Evolutionary conservation across 164 flowering plant genomes (phyloP).

Genomic region (Cinnamomum chago): DNA sequence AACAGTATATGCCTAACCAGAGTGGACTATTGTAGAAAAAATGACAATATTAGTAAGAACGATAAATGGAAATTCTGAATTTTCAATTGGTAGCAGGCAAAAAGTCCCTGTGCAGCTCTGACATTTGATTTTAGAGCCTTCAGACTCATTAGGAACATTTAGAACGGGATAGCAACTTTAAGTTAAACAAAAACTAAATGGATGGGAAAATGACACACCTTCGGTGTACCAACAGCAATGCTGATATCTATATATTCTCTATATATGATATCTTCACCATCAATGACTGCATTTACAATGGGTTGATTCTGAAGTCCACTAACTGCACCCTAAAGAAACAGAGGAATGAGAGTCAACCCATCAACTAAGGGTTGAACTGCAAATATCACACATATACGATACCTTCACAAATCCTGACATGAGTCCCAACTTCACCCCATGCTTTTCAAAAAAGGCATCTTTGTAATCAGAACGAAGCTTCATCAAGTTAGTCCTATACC

Average conservation of each 20-base stretch:
- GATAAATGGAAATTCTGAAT: too few species aligned
- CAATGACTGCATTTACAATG: conserved; percentile 84
- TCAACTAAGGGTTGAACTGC: neutral
- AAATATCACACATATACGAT: conserved; percentile 5
- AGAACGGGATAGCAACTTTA: too few species aligned
- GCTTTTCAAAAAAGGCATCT: conserved; percentile 87
- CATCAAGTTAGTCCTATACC: conserved; percentile 90
- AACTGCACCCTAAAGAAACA: conserved; percentile 64
- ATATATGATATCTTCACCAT: conserved; percentile 90
- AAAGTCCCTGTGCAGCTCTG: too few species aligned
- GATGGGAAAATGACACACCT: conserved; percentile 38
- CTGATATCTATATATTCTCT: conserved; percentile 62
- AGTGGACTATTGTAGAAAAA: too few species aligned
- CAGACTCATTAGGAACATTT: too few species aligned
- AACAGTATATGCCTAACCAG: too few species aligned
- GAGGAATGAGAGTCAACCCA: conserved; percentile 1
- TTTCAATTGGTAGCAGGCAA: too few species aligned
- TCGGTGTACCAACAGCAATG: conserved; percentile 59
- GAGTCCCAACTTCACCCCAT: conserved; percentile 88
- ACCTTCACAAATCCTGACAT: conserved; percentile 97
- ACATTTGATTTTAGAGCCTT: too few species aligned
- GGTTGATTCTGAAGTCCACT: conserved; percentile 89
- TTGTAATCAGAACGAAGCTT: conserved; percentile 94
- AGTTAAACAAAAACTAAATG: neutral
- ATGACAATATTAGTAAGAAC: too few species aligned